Conservation (phyloP, 441 rosid species). For the Manihot esculenta region DNA sequence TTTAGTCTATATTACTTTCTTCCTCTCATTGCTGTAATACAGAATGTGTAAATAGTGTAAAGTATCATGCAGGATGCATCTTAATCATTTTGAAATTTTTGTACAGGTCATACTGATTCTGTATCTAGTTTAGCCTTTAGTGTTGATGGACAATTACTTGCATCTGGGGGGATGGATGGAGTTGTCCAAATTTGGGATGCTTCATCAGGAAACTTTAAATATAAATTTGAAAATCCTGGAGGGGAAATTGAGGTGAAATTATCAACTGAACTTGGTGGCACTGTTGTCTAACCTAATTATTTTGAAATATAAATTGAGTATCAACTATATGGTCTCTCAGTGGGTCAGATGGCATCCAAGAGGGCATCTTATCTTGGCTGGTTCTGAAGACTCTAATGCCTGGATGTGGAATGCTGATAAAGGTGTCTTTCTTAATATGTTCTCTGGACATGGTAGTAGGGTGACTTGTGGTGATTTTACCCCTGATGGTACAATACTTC, state of each 20-base stretch:
- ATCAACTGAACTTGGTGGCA: background rate
- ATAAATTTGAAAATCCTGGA: conserved; percentile 61
- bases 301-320: background rate
- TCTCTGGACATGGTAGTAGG: conserved; percentile 65
- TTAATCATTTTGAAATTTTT: conserved; percentile 11
- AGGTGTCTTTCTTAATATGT: conserved; percentile 61
- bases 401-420: conserved; percentile 98
- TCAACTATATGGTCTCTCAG: conserved; percentile 36
- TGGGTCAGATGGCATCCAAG: conserved; percentile 97
- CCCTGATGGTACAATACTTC: conserved; percentile 66
- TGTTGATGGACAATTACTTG: conserved; percentile 66
- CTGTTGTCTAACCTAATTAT: background rate
- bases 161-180: conserved; percentile 79
- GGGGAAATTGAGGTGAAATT: conserved; percentile 61
- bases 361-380: conserved; percentile 79
- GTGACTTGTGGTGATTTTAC: conserved; percentile 95
- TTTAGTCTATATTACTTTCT: conserved; percentile 6
- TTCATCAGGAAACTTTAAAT: conserved; percentile 44
- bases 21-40: background rate
- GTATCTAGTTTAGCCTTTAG: conserved; percentile 74
- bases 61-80: background rate
- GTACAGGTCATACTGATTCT: conserved; percentile 79
- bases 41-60: background rate
- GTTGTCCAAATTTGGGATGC: conserved; percentile 65
- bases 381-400: conserved; percentile 71